Conservation (phyloP, 306 rosid genomes). For the Potentilla sterilis region DNA sequence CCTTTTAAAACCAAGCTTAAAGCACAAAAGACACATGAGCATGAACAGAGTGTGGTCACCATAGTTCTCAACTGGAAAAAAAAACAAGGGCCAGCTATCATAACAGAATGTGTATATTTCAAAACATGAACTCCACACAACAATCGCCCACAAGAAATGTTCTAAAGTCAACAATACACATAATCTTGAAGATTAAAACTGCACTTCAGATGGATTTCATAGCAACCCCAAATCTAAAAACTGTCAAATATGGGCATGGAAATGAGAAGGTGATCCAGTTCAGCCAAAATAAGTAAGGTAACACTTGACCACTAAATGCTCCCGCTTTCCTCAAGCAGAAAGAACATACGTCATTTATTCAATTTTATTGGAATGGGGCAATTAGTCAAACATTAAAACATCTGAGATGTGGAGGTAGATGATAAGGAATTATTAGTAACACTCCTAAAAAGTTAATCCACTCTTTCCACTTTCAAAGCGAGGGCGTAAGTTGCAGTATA, state of each 20-base stretch:
- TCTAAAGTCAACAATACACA: not conserved
- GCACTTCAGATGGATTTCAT: not conserved
- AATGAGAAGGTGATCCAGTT: not conserved
- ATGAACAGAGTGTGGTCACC: not conserved
- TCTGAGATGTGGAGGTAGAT: not conserved
- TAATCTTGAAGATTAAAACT: not conserved
- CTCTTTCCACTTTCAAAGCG: not conserved
- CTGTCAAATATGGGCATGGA: not conserved
- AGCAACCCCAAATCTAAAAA: not conserved
- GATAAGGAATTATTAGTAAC: not conserved
- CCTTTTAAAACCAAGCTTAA: conserved; percentile 19
- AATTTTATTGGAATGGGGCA: not conserved
- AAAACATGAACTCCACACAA: not conserved
- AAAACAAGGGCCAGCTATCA: not conserved
- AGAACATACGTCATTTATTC: not conserved
- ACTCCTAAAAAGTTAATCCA: not conserved
- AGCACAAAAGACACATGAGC: not conserved
- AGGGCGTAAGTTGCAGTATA: not conserved
- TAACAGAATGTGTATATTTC: not conserved
- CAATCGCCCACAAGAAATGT: not conserved
- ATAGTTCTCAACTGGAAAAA: conserved; percentile 4
- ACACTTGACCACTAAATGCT: not conserved
- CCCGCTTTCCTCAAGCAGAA: not conserved
- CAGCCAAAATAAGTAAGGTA: not conserved
- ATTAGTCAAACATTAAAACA: not conserved